Base-by-base conservation (phyloP, 768 basidiomycete genomes). In the Inosperma sp. region DNA sequence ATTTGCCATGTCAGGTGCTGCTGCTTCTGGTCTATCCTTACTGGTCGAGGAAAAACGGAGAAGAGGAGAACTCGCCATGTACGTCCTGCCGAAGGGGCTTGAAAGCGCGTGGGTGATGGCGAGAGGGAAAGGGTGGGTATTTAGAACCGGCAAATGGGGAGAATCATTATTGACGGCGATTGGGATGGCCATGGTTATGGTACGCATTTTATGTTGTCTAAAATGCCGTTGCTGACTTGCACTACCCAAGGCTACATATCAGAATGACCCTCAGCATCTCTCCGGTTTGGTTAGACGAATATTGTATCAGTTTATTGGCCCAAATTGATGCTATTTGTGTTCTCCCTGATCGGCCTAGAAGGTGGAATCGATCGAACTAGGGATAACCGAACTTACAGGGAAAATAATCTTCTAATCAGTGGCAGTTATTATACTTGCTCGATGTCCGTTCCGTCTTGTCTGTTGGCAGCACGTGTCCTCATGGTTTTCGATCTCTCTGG, bases 31-130 rank as follows among this genome's bases (percentile, higher is more conserved):
- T 10, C 58, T 95, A 9, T 77, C 90, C 7, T 69, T 98, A 41
- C 81, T 96, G 51, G 78, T 94, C 3, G 95, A 98, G 61, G 93
- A 91, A 62, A 84, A 81, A 70, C 78, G 85, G 59, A 76, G 95
- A n/a, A 78, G 93, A 4, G 87, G 81, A 1, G 95, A 98, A 69
- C 71, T 97, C 56, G 92, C 93, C 54, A 90, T 93, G 92, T 93
- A 87, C 63, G 86, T 84, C 2, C 68, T 97, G 21, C 95, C 95
- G 4, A 90, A 93, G 65, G 90, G 81, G 0, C 65, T 98, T 29
- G 93, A 98, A 72, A 90, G 89, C 48, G 80, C 81, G n/a, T 97
- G 93, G 93, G 74, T 84, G 1, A 81, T 83, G 62, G 80, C 84
- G 7, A 68, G 88, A 21, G 86, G 87, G 12, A 80, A 83, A 54